Evolutionary conservation across 306 rosid genomes (phyloP), one percentile per base, ranked within the genome.

Genomic region (Inga oerstediana): DNA sequence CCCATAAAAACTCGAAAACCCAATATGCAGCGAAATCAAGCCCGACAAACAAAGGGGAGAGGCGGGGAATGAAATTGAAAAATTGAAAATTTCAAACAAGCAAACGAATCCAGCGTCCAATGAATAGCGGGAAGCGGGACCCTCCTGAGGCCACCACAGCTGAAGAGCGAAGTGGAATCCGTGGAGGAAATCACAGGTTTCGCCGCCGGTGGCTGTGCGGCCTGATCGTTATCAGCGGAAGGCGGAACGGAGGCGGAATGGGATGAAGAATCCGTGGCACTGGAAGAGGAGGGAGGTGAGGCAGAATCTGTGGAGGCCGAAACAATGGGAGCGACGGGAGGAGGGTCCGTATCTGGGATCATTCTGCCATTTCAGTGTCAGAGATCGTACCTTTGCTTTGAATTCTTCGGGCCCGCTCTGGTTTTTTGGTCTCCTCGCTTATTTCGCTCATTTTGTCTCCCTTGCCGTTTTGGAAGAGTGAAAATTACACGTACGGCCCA

Each of bases 121-220:
- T 8, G 22, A 32, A 19, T 34, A 64, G 34, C 8, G 41, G 66
- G 30, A 27, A 27, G 30, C 30, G 30, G 30, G 30, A 27, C 30
- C 30, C 30, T 14, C 98, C 94, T 92, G 88, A 93, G 74, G 59
- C 97, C 98, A 17, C 98, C 97, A 54, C 98, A 97, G 84, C 93
- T 93, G 82, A 85, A 87, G 77, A 92, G 88, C 69, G 91, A 81
- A 81, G 89, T 86, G 49, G 89, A 87, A 80, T 93, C 92, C 81
- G 64, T 90, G 3, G 89, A 90, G 37, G 91, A 74, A 89, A 92
- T 90, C 84, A 92, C 79, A 72, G 82, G 74, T 76, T 82, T 82
- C 2, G 80, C 79, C 1, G 86, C 54, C 11, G 88, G 80, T 32
- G 87, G 74, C 54, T 86, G 86, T n/a, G 88, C 52, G 35, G 68